These are phyloP conservation scores for Stachybotrys chartarum DNA, from an alignment of 2,329 filamentous ascomycete species.

Conservation along the genomic window DNA sequence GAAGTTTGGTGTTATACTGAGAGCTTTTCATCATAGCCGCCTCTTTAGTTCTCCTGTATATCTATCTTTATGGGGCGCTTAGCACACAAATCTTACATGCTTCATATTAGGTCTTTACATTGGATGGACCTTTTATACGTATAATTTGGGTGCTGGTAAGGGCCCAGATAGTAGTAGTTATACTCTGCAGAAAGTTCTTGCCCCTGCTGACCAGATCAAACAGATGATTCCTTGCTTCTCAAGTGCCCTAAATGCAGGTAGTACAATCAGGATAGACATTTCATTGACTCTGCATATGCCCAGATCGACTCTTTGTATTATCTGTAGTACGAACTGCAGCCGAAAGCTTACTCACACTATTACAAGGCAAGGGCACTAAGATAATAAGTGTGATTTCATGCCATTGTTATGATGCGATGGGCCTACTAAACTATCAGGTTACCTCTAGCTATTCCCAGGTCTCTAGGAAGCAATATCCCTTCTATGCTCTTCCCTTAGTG, in stretches of 20 bases:
- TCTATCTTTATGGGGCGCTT: too few species aligned
- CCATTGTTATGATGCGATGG: background rate
- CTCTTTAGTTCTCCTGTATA: too few species aligned
- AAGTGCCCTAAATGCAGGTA: background rate
- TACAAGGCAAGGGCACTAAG: background rate
- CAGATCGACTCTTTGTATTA: background rate
- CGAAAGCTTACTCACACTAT: background rate
- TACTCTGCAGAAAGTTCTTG: too few species aligned
- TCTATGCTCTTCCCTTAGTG: background rate
- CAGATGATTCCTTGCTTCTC: background rate
- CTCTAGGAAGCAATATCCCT: background rate
- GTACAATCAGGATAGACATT: background rate
- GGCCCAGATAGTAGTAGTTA: too few species aligned
- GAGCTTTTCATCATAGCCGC: slow-evolving; percentile 11
- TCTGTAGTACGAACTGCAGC: background rate
- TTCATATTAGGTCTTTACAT: too few species aligned
- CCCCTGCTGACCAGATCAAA: background rate
- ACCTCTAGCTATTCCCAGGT: background rate
- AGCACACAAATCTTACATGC: too few species aligned
- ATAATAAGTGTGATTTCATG: background rate
- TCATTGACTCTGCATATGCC: too few species aligned
- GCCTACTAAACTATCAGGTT: background rate
- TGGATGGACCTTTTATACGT: too few species aligned
- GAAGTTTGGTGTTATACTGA: slow-evolving; percentile 18
- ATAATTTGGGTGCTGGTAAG: too few species aligned